Conservation (phyloP, 768 basidiomycete species). For the Strobilomyces confusus region DNA sequence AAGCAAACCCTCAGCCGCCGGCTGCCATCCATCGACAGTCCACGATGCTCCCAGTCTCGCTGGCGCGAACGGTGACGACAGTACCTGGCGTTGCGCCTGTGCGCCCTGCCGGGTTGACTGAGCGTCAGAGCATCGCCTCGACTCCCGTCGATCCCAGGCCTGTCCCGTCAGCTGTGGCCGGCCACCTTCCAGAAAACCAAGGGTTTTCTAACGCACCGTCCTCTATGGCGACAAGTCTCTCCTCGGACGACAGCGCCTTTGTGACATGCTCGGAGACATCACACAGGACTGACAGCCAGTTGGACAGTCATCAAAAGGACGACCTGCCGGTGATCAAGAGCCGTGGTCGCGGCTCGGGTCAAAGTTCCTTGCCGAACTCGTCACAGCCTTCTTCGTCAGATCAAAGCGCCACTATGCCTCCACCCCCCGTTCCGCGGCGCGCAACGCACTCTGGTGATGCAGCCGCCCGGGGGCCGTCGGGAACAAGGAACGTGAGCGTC, state of each 20-base stretch:
- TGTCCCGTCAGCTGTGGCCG: not conserved
- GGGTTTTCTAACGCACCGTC: conserved; percentile 2
- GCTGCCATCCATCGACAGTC: conserved; percentile 17
- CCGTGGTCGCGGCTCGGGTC: conserved; percentile 4
- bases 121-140: conserved; percentile 3
- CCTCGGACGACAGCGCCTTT: conserved; percentile 29
- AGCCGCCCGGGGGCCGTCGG: conserved; percentile 4
- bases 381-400: conserved; percentile 31
- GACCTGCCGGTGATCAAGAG: not conserved
- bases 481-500: conserved; percentile 1
- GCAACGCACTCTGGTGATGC: conserved; percentile 5
- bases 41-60: conserved; percentile 12
- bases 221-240: conserved; percentile 6
- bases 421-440: conserved; percentile 28
- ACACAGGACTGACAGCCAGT: conserved; percentile 3
- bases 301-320: not conserved
- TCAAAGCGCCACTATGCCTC: conserved; percentile 26
- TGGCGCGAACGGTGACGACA: conserved; percentile 18
- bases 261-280: conserved; percentile 27
- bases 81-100: not conserved
- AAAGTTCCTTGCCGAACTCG: conserved; percentile 30
- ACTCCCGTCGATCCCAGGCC: not conserved
- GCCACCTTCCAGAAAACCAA: not conserved
- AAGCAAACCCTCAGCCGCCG: conserved; percentile 45
- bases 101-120: not conserved